A percentile compares a stretch with the other conserved stretches of the same genome.
phyloP scores from a whole-genome alignment of 805 yeast genomes.

The Metschnikowia kunwiensis region DNA sequence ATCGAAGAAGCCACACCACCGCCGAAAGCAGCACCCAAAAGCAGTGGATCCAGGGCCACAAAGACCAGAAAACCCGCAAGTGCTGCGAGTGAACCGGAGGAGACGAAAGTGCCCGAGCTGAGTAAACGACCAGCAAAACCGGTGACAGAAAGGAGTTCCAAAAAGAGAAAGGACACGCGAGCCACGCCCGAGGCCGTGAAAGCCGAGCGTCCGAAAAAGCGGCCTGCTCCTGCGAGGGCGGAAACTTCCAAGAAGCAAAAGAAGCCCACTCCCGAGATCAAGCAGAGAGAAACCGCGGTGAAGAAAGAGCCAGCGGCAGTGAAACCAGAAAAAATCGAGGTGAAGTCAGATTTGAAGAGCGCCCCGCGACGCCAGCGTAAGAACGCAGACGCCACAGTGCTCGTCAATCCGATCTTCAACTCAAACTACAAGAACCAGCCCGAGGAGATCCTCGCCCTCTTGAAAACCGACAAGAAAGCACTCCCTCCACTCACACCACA shows the following conservation, averaged over 20 bases:
- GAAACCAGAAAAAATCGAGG: slow-evolving; percentile 1
- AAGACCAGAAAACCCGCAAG: background rate
- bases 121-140: too few relatives aligned
- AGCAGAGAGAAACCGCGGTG: background rate
- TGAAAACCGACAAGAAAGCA: slow-evolving; percentile 22
- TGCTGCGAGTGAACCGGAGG: background rate
- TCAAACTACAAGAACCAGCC: slow-evolving; percentile 17
- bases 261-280: background rate
- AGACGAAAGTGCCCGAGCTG: background rate
- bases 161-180: slow-evolving; percentile 1
- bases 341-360: slow-evolving; percentile 1
- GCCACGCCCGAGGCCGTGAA: slow-evolving; percentile 3
- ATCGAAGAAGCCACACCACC: background rate
- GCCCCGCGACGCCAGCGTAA: slow-evolving; percentile 11
- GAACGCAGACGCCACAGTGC: slow-evolving; percentile 13
- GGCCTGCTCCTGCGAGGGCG: background rate
- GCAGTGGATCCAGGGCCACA: background rate
- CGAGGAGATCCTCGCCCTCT: slow-evolving; percentile 1
- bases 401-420: slow-evolving; percentile 22
- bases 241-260: slow-evolving; percentile 1
- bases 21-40: background rate
- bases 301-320: slow-evolving; percentile 3
- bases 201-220: slow-evolving; percentile 2
- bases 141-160: background rate
- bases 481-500: slow-evolving; percentile 17